These are phyloP conservation scores for Blepharisma japonicum DNA, from an alignment of 73 alveolate genomes.

Conservation along the genomic window DNA sequence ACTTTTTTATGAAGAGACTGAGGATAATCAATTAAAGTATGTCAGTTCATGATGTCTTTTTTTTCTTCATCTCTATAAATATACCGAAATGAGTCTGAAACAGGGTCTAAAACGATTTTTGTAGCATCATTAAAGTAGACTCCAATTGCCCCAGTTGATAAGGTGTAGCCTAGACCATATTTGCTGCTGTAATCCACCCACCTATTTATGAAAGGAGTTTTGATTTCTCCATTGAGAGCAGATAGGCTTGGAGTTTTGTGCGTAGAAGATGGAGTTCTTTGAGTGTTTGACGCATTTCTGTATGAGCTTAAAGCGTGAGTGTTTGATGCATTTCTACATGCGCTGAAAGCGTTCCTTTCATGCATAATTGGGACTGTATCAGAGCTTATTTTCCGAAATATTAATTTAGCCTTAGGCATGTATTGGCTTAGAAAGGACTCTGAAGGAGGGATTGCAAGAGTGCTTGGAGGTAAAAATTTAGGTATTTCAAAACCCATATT, in stretches of 20 bases:
- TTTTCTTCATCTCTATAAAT: conserved; percentile 56
- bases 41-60: conserved; percentile 49
- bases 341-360: background rate
- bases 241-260: background rate
- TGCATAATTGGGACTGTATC: background rate
- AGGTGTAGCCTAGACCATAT: conserved; percentile 56
- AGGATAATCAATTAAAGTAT: conserved; percentile 41
- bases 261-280: background rate
- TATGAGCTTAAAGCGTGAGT: background rate
- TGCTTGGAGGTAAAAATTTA: conserved; percentile 70
- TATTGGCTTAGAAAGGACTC: conserved; percentile 52
- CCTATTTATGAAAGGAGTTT: conserved; percentile 39
- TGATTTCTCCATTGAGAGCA: background rate
- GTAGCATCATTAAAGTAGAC: conserved; percentile 53
- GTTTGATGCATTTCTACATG: conserved; percentile 1
- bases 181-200: conserved; percentile 67
- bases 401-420: background rate
- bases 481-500: conserved; percentile 67
- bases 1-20: conserved; percentile 46
- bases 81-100: conserved; percentile 25
- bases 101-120: conserved; percentile 39
- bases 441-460: conserved; percentile 83
- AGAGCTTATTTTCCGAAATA: background rate
- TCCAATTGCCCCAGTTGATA: conserved; percentile 45
- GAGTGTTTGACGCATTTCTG: background rate